Evolutionary conservation across 2,329 filamentous ascomycete genomes (phyloP).

Genomic region (Xylaria sp.): DNA sequence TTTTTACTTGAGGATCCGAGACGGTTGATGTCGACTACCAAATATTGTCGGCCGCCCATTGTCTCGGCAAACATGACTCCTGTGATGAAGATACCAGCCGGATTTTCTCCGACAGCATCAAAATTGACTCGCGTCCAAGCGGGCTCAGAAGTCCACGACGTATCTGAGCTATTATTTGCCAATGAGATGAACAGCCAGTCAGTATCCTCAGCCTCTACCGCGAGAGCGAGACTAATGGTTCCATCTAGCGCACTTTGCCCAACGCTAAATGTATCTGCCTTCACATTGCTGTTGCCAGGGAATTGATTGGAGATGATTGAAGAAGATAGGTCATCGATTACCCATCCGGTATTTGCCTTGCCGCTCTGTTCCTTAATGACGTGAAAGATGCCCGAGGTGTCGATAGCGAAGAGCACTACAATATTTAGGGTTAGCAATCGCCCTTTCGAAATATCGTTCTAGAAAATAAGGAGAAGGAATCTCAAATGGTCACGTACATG

Average conservation of each 20-base stretch:
- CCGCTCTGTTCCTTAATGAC: constrained; percentile 6
- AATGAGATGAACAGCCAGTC: not conserved
- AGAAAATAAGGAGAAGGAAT: too few relatives aligned
- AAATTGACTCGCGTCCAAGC: not conserved
- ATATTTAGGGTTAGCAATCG: too few relatives aligned
- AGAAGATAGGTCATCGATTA: not conserved
- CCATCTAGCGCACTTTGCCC: constrained; percentile 7
- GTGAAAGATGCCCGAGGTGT: not conserved
- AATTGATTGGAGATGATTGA: not conserved
- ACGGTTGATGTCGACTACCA: constrained; percentile 1
- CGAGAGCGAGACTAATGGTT: not conserved
- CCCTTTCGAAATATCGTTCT: too few relatives aligned
- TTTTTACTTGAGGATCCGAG: not conserved
- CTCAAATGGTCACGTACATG: too few relatives aligned
- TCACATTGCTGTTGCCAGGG: not conserved
- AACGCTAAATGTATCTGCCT: not conserved
- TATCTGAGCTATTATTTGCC: not conserved
- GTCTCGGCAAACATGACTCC: constrained; percentile 6
- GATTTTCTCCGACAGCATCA: constrained; percentile 7
- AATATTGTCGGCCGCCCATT: not conserved
- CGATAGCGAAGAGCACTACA: constrained; percentile 14
- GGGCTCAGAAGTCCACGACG: not conserved
- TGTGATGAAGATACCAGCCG: not conserved
- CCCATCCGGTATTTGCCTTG: not conserved
- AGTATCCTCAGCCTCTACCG: not conserved